A percentile compares a stretch with the other conserved stretches of the same genome.
Conservation (phyloP, 78 protist species). For the Planoprotostelium fungivorum region DNA sequence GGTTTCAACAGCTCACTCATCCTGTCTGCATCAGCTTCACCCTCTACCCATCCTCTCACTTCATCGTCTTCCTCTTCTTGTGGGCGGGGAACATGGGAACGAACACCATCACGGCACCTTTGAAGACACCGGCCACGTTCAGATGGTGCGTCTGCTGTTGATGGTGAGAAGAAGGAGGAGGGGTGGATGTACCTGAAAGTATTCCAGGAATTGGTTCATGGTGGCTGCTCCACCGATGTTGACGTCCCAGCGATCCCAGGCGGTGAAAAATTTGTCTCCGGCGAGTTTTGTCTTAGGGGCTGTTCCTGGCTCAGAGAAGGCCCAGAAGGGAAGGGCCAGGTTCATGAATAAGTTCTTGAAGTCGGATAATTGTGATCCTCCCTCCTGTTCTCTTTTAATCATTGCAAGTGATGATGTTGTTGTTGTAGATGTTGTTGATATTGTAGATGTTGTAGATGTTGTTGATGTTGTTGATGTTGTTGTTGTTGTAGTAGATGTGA, state of each 20-base stretch:
- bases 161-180: constrained; percentile 6
- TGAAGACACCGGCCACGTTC: constrained; percentile 43
- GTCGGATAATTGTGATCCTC: constrained; percentile 25
- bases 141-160: constrained; percentile 13
- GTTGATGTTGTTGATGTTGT: no score
- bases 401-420: not conserved
- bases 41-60: not conserved
- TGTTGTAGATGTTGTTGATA: constrained; percentile 3
- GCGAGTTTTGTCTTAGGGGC: constrained; percentile 69
- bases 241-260: constrained; percentile 65
- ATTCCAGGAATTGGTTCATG: constrained; percentile 19
- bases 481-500: no score
- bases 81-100: constrained; percentile 45
- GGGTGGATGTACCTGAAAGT: not conserved
- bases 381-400: not conserved
- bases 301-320: constrained; percentile 85
- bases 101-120: constrained; percentile 29
- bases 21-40: not conserved
- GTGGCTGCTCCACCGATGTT: constrained; percentile 26
- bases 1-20: constrained; percentile 17
- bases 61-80: constrained; percentile 30
- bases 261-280: constrained; percentile 12
- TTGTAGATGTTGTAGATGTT: no score
- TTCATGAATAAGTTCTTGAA: constrained; percentile 89
- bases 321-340: constrained; percentile 91